Evolutionary conservation across 2,329 filamentous ascomycete species (phyloP), one percentile per base, ranked within the genome.

Genomic region (Monosporascus sp.): DNA sequence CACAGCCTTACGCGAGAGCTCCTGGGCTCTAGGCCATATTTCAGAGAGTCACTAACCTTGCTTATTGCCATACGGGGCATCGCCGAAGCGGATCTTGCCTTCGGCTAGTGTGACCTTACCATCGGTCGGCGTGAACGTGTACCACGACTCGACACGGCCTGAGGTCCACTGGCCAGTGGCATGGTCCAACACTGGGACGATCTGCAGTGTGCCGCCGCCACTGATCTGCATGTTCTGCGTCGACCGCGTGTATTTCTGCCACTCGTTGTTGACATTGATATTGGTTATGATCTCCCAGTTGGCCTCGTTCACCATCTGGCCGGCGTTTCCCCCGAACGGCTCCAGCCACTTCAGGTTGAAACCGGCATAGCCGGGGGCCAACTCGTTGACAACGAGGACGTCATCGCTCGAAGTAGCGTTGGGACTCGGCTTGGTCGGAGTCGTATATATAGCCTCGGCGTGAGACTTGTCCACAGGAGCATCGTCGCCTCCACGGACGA

Each of bases 121-220:
- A 1, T 70, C 62, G 17, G 64, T 45, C 0, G 77, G 75, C 2
- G 71, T 73, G 67, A 75, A 80, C 4, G 71, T 67, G 60, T 74
- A 72, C 54, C 66, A 72, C 55, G 71, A 72, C 67, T 80, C 77
- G 60, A 80, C 64, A 24, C 77, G 73, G 14, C 73, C 77, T 6
- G 76, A 79, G 0, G 76, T 79, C 77, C 77, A 80, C 17, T 67
- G 58, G 5, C 71, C 69, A 11, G 63, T 60, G 48, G 63, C 49
- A 41, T 72, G 65, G 51, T 66, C 65, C 60, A 71, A 73, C 22
- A 46, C 22, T 14, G 78, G 78, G 0, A 80, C 72, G 50, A 81
- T 68, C 63, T 81, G 78, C 14, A 81, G 65, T 0, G 78, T 80
- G n/a, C 68, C 58, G 41, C 75, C 77, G 11, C 78, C 78, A 7